These are phyloP conservation scores for Trematosphaeria pertusa DNA, from an alignment of 2,329 filamentous ascomycete species.

Conservation along the genomic window DNA sequence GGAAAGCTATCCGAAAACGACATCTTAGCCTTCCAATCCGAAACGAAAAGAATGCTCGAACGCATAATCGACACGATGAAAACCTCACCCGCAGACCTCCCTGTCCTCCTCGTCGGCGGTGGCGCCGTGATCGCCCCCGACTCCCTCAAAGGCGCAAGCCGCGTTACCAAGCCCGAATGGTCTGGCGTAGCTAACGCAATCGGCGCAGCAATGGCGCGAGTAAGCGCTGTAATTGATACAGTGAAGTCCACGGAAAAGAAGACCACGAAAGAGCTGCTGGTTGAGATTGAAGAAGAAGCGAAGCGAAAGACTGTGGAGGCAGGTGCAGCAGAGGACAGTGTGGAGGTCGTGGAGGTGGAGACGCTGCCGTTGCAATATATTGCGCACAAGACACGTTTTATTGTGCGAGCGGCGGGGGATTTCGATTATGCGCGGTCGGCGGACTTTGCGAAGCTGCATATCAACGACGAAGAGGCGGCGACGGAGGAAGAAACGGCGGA, in stretches of 20 bases:
- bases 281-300: constrained; percentile 47
- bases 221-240: constrained; percentile 56
- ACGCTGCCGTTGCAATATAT: constrained; percentile 64
- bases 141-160: constrained; percentile 62
- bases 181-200: constrained; percentile 70
- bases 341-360: constrained; percentile 47
- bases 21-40: constrained; percentile 47
- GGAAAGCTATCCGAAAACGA: constrained; percentile 43
- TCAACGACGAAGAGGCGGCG: constrained; percentile 23
- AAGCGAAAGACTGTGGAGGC: constrained; percentile 49
- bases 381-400: constrained; percentile 56
- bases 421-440: constrained; percentile 47
- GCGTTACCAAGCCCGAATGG: constrained; percentile 63
- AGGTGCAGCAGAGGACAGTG: constrained; percentile 42
- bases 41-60: constrained; percentile 62
- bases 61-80: constrained; percentile 68
- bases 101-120: constrained; percentile 69
- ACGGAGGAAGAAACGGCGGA: constrained; percentile 8
- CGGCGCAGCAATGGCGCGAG: constrained; percentile 67
- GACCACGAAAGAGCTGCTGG: constrained; percentile 41
- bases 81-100: constrained; percentile 64
- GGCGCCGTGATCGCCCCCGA: constrained; percentile 66
- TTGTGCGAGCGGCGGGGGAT: constrained; percentile 65
- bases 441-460: constrained; percentile 34
- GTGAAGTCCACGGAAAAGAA: constrained; percentile 48